Base-by-base conservation (phyloP, 768 basidiomycete genomes). In the Lepiota venenata region DNA sequence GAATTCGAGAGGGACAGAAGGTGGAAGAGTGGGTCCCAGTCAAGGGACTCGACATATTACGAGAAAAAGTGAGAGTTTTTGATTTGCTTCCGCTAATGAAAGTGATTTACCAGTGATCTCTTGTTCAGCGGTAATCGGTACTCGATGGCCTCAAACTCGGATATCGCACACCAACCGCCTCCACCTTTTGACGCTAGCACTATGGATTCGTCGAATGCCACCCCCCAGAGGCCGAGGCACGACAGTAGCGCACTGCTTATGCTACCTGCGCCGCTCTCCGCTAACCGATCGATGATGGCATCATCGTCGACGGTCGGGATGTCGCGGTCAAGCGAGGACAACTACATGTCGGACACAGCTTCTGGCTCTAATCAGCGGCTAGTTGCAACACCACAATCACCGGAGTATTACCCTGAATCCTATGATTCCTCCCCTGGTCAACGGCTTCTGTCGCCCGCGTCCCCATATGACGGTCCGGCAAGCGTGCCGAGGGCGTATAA, bases 1-100 rank as follows among this genome's bases (percentile, higher is more conserved):
- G 97, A 98, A 71, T 98, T 97, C 67, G 97, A 98, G 76, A 78
- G 96, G 46, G 97, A 98, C 60, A 74, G 96, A 60, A 79, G 94
- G 57, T 98, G 92, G 93, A 93, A 86, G 83, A 87, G 70, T 64
- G 94, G 93, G 6, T 82, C 82, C 18, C 83, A 87, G 59, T 94
- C 92, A 4, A 81, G 89, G 57, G 93, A 96, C 64, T 78, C 76
- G n/a, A 79, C 82, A 4, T 83, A 79, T 63, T 81, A 84, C 64
- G 87, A 93, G 15, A 87, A 89, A 51, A 87, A 81, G 89, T 89
- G 65, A 56, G 83, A 74, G n/a, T 48, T 61, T n/a, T 48, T 57
- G n/a, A 32, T 32, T 44, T 36, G 38, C 14, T 27, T 50, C 55
- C 41, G 57, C 7, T 48, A 6, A 32, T 40, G 45, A 21, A n/a